A percentile compares a stretch with the other conserved stretches of the same genome.
phyloP scores from a whole-genome alignment of 345 rosid genomes.

The Hibiscus mutabilis region DNA sequence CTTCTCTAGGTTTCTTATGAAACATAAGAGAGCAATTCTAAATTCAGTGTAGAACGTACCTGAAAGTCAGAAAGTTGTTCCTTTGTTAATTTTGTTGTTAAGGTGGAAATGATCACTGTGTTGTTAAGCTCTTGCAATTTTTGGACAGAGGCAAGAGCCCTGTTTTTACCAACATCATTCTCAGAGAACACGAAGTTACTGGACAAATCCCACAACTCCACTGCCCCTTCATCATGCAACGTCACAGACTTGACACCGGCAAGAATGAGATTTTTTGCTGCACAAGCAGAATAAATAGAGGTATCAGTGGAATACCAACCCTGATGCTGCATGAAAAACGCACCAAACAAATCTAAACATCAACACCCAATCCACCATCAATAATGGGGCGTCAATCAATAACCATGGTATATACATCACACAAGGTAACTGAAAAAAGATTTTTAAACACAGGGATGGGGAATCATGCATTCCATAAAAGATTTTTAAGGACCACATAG shows the following conservation, averaged over 20 bases:
- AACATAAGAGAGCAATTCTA: not conserved
- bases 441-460: not conserved
- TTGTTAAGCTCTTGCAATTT: conserved; percentile 96
- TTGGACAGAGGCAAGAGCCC: conserved; percentile 90
- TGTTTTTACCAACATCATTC: conserved; percentile 82
- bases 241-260: conserved; percentile 99
- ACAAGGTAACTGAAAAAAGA: not conserved
- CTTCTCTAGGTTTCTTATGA: not conserved
- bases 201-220: conserved; percentile 90
- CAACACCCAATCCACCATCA: not conserved
- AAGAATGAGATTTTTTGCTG: conserved; percentile 95
- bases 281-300: conserved; percentile 7
- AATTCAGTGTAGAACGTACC: conserved; percentile 44
- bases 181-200: conserved; percentile 80
- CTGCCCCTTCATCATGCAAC: conserved; percentile 76
- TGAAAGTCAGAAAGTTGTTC: conserved; percentile 80
- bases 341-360: not conserved
- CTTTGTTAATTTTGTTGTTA: conserved; percentile 58
- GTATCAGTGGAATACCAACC: not conserved
- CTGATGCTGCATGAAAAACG: not conserved
- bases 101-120: conserved; percentile 64
- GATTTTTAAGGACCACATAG: not conserved
- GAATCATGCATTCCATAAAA: not conserved
- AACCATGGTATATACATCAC: not conserved
- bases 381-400: too few relatives aligned